phyloP scores from a whole-genome alignment of 306 rosid genomes.

The Lathyrus oleraceus region DNA sequence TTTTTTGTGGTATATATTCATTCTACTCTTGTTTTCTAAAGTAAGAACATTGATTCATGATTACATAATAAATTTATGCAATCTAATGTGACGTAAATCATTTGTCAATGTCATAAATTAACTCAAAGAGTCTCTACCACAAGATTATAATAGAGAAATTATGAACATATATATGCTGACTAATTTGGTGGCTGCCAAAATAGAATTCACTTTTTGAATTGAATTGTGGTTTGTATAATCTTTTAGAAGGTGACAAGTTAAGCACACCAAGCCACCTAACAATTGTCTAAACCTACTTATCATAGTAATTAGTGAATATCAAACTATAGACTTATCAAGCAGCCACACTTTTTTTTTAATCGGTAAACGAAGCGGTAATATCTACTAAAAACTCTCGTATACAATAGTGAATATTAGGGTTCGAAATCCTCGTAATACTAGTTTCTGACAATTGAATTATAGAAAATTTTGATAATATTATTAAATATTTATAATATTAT shows the following conservation, averaged over 20 bases:
- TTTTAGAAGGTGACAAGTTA: constrained; percentile 18
- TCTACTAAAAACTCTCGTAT: no score
- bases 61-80: not conserved
- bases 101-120: constrained; percentile 10
- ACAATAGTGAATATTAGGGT: no score
- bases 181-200: constrained; percentile 39
- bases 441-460: no score
- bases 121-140: not conserved
- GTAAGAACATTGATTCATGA: not conserved
- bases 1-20: not conserved
- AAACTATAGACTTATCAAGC: constrained; percentile 12
- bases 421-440: no score
- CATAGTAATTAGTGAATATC: not conserved
- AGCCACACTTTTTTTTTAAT: constrained; percentile 5
- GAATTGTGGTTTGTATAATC: constrained; percentile 20
- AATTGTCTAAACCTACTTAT: not conserved
- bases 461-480: constrained; percentile 18
- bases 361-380: no score
- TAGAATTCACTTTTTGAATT: constrained; percentile 34
- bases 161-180: constrained; percentile 23
- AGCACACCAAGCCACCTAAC: constrained; percentile 27
- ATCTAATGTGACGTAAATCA: not conserved
- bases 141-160: constrained; percentile 4
- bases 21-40: not conserved
- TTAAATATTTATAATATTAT: not conserved